Conservation (phyloP, 1,284 basidiomycete species). For the Austroboletus novae-zelandiae region DNA sequence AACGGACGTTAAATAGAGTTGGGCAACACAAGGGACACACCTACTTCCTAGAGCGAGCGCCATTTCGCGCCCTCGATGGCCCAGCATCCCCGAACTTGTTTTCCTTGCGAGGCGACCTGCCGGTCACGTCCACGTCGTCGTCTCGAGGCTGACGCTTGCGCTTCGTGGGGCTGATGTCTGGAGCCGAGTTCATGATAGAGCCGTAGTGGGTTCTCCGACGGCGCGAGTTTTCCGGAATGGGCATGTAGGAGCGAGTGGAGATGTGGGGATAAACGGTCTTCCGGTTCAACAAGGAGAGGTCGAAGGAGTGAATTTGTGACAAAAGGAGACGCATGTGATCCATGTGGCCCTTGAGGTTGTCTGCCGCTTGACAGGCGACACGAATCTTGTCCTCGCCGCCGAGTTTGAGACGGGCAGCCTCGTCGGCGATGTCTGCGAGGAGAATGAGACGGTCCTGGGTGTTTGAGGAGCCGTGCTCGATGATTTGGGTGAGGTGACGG, state of each 20-base stretch:
- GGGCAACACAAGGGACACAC: conserved; percentile 24
- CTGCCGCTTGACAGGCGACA: conserved; percentile 92
- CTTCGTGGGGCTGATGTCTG: conserved; percentile 55
- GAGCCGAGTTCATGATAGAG: conserved; percentile 46
- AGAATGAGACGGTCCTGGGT: conserved; percentile 85
- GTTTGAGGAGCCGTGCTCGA: conserved; percentile 65
- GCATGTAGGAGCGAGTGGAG: conserved; percentile 62
- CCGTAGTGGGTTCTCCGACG: conserved; percentile 49
- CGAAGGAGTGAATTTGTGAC: conserved; percentile 67
- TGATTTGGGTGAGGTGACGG: conserved; percentile 68
- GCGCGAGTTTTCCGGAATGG: conserved; percentile 59
- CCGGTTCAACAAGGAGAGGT: conserved; percentile 54
- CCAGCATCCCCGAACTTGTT: conserved; percentile 37
- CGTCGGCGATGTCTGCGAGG: conserved; percentile 91
- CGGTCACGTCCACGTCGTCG: conserved; percentile 53
- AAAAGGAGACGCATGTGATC: conserved; percentile 66
- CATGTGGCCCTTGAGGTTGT: conserved; percentile 77
- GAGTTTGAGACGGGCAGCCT: conserved; percentile 87
- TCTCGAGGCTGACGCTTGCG: conserved; percentile 56
- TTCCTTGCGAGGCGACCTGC: conserved; percentile 45
- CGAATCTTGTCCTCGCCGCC: conserved; percentile 99
- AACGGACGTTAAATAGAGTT: conserved; percentile 7
- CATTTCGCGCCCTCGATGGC: conserved; percentile 45
- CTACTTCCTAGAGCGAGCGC: conserved; percentile 58
- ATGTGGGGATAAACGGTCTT: conserved; percentile 74